These are phyloP conservation scores for Tetrastigma voinierianum DNA, from an alignment of 164 flowering plant genomes.

Conservation along the genomic window DNA sequence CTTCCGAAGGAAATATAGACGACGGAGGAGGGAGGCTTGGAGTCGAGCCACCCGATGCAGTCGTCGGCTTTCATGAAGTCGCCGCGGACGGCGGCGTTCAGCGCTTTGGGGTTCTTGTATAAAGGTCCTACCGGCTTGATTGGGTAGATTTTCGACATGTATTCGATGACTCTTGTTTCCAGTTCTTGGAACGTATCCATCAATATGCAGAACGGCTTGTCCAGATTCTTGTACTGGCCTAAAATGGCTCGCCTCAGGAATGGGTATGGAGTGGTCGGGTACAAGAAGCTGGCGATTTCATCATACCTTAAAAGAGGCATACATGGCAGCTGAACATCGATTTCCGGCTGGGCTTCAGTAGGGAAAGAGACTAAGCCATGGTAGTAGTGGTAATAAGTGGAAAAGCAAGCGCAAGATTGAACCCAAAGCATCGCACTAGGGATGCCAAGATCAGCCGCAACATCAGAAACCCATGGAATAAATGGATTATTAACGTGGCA, in stretches of 20 bases:
- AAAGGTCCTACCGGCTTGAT: slow-evolving; percentile 66
- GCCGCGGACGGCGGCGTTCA: slow-evolving; percentile 15
- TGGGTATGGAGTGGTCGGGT: slow-evolving; percentile 38
- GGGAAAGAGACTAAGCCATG: slow-evolving; percentile 51
- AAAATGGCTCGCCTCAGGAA: slow-evolving; percentile 33
- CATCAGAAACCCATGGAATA: slow-evolving; percentile 76
- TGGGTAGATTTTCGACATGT: slow-evolving; percentile 33
- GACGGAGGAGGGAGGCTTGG: slow-evolving; percentile 16
- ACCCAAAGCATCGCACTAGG: slow-evolving; percentile 74
- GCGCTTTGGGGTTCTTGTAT: slow-evolving; percentile 24
- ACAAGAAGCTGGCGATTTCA: slow-evolving; percentile 70
- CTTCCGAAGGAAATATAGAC: slow-evolving; percentile 29
- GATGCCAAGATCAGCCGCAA: slow-evolving; percentile 46
- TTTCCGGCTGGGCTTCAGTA: slow-evolving; percentile 23
- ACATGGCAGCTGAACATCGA: slow-evolving; percentile 55
- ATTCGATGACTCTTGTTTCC: slow-evolving; percentile 43
- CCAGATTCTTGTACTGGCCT: slow-evolving; percentile 53
- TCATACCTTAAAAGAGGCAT: slow-evolving; percentile 51
- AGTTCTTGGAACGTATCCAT: slow-evolving; percentile 72
- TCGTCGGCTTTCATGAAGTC: slow-evolving; percentile 49
- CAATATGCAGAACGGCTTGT: slow-evolving; percentile 52
- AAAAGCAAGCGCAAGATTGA: slow-evolving; percentile 68
- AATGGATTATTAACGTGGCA: slow-evolving; percentile 75
- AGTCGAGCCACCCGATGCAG: slow-evolving; percentile 30
- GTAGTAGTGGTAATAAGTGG: slow-evolving; percentile 54